Evolutionary conservation across 805 yeast species (phyloP).

Genomic region (Teunomyces tritomae): DNA sequence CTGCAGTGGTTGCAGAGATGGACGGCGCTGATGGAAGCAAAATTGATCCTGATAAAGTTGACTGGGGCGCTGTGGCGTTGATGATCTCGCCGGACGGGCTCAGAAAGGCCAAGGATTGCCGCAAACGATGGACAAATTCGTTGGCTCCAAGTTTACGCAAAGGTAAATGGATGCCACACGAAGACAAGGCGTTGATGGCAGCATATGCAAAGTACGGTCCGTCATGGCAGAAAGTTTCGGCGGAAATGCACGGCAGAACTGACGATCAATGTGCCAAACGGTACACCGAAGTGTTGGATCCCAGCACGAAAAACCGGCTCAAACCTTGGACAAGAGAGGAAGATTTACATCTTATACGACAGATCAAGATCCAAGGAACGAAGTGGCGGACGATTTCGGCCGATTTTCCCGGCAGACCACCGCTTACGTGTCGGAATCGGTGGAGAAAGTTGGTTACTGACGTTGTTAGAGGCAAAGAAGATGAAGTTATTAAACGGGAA

Average conservation of each 20-base stretch:
- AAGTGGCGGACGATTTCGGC: constrained; percentile 82
- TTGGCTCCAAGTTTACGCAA: constrained; percentile 77
- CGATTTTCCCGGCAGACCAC: constrained; percentile 75
- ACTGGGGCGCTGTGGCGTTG: constrained; percentile 60
- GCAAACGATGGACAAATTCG: constrained; percentile 85
- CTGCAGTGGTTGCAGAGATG: constrained; percentile 38
- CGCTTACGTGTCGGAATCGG: constrained; percentile 85
- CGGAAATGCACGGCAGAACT: constrained; percentile 76
- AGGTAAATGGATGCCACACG: constrained; percentile 84
- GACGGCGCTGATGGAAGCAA: constrained; percentile 21
- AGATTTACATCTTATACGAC: constrained; percentile 64
- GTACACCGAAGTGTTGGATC: constrained; percentile 84
- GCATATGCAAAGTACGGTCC: constrained; percentile 73
- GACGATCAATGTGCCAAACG: constrained; percentile 95
- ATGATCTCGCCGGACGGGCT: constrained; percentile 39
- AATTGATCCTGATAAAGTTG: constrained; percentile 40
- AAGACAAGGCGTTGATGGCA: constrained; percentile 62
- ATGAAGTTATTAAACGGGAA: constrained; percentile 52
- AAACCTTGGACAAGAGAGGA: constrained; percentile 79
- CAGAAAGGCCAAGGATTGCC: constrained; percentile 76
- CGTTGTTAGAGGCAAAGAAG: constrained; percentile 66
- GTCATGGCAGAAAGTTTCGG: constrained; percentile 81
- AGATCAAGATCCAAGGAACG: constrained; percentile 73
- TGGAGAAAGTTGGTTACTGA: constrained; percentile 86
- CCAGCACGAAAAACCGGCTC: constrained; percentile 70